Evolutionary conservation across 2,329 filamentous ascomycete species (phyloP).

Genomic region (Bipolaris victoriae): DNA sequence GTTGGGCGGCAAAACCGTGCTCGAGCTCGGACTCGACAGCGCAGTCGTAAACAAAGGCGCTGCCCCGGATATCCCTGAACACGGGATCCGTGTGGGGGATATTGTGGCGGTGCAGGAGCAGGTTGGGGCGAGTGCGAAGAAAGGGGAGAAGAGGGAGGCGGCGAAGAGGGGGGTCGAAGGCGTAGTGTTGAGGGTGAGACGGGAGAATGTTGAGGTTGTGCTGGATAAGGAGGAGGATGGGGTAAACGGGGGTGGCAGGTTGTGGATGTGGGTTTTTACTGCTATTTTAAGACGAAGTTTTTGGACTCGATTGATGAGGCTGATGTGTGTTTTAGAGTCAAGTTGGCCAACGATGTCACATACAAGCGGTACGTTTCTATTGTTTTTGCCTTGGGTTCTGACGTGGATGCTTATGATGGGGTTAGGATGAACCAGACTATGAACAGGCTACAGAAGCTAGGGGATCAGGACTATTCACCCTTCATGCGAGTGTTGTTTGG

Average conservation of each 20-base stretch:
- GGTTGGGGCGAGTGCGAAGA: slow-evolving; percentile 72
- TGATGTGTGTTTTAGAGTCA: slow-evolving; percentile 59
- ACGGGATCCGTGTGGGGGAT: slow-evolving; percentile 77
- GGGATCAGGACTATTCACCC: slow-evolving; percentile 61
- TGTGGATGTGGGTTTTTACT: slow-evolving; percentile 61
- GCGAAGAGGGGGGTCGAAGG: slow-evolving; percentile 72
- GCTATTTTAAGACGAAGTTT: background rate
- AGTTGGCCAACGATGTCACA: slow-evolving; percentile 70
- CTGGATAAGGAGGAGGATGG: slow-evolving; percentile 69
- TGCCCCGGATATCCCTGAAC: slow-evolving; percentile 68
- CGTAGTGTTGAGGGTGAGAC: slow-evolving; percentile 70
- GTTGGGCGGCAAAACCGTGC: slow-evolving; percentile 85
- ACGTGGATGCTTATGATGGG: slow-evolving; percentile 20
- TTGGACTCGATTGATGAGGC: slow-evolving; percentile 17
- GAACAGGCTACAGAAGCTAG: slow-evolving; percentile 62
- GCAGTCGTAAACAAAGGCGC: slow-evolving; percentile 61
- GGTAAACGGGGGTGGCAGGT: slow-evolving; percentile 57
- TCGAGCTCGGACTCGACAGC: slow-evolving; percentile 79
- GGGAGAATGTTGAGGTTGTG: slow-evolving; percentile 67
- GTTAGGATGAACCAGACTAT: slow-evolving; percentile 68
- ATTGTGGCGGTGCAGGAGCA: slow-evolving; percentile 79
- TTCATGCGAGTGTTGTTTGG: slow-evolving; percentile 68
- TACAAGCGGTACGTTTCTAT: slow-evolving; percentile 61
- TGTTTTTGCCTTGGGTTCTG: slow-evolving; percentile 1
- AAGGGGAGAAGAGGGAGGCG: slow-evolving; percentile 72